A percentile compares a stretch with the other conserved stretches of the same genome.
These are phyloP conservation scores for Phalaenopsis equestris DNA, from an alignment of 106 monocot species.

Conservation along the genomic window DNA sequence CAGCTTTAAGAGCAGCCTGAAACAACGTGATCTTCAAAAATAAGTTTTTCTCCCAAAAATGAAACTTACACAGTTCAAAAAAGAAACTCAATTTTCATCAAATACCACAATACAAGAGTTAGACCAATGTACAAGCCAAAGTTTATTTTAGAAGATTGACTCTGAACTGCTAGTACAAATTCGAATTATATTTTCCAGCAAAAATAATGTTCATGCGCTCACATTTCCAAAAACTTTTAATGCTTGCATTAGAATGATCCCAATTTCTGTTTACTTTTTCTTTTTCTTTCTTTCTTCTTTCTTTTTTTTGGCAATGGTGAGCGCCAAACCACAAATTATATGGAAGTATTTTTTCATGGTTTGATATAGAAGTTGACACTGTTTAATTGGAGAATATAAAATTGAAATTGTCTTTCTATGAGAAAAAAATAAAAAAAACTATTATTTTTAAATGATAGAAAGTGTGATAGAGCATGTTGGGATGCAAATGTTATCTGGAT, in stretches of 20 bases:
- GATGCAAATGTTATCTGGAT: too few relatives aligned
- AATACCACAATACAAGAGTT: background rate
- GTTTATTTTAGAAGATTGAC: background rate
- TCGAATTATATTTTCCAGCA: background rate
- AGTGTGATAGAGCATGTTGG: too few relatives aligned
- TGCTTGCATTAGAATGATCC: background rate
- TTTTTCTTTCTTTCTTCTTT: too few relatives aligned
- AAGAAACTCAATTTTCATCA: conserved; percentile 2
- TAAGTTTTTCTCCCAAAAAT: background rate
- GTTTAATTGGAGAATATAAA: too few relatives aligned
- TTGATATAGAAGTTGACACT: too few relatives aligned
- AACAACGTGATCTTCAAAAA: background rate
- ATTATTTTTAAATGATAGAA: too few relatives aligned
- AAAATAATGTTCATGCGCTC: background rate
- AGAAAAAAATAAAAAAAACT: too few relatives aligned
- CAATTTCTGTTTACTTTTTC: too few relatives aligned
- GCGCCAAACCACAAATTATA: too few relatives aligned
- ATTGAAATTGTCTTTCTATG: too few relatives aligned
- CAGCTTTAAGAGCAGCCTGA: conserved; percentile 74
- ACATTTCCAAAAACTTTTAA: background rate
- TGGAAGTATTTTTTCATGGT: too few relatives aligned
- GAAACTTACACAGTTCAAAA: background rate
- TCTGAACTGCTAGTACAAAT: background rate
- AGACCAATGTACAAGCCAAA: background rate
- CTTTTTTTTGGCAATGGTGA: too few relatives aligned